A percentile compares a stretch with the other conserved stretches of the same genome.
Evolutionary conservation across 1,139 yeast genomes (phyloP).

Genomic region (Saccharomycopsis crataegensis): DNA sequence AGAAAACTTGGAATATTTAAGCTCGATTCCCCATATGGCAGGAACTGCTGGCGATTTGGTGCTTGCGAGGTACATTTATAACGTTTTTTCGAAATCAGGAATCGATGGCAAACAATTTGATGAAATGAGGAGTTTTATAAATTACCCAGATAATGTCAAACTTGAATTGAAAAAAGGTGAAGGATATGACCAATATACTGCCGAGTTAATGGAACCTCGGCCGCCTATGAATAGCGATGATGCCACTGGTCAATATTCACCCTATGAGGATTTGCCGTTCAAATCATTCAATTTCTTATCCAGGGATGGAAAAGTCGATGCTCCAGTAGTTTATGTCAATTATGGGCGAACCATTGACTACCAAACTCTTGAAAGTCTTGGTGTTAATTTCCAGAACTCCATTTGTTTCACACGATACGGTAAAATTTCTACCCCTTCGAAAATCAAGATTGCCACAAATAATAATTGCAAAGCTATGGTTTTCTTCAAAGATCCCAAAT

Average conservation of each 20-base stretch:
- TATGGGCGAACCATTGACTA: constrained; percentile 60
- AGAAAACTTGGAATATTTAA: constrained; percentile 65
- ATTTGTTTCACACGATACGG: constrained; percentile 63
- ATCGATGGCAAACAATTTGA: constrained; percentile 42
- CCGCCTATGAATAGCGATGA: constrained; percentile 10
- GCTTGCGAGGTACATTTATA: constrained; percentile 56
- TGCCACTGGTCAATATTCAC: no score
- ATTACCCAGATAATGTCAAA: constrained; percentile 41
- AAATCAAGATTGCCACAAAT: constrained; percentile 44
- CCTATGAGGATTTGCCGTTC: constrained; percentile 30
- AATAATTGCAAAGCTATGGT: constrained; percentile 49
- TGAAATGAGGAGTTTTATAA: constrained; percentile 47
- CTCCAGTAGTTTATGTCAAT: constrained; percentile 50
- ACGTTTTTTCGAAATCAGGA: constrained; percentile 51
- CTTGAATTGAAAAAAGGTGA: constrained; percentile 22
- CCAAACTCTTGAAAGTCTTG: constrained; percentile 32
- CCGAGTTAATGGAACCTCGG: constrained; percentile 22
- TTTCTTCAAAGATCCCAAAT: constrained; percentile 37
- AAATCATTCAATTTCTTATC: constrained; percentile 65
- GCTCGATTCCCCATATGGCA: constrained; percentile 79
- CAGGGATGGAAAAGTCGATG: constrained; percentile 48
- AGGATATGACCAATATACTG: constrained; percentile 21
- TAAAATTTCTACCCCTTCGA: constrained; percentile 41
- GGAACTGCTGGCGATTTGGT: constrained; percentile 83
- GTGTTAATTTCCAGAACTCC: constrained; percentile 33